Evolutionary conservation across 2,329 filamentous ascomycete genomes (phyloP).

Genomic region (Colletotrichum shisoi): DNA sequence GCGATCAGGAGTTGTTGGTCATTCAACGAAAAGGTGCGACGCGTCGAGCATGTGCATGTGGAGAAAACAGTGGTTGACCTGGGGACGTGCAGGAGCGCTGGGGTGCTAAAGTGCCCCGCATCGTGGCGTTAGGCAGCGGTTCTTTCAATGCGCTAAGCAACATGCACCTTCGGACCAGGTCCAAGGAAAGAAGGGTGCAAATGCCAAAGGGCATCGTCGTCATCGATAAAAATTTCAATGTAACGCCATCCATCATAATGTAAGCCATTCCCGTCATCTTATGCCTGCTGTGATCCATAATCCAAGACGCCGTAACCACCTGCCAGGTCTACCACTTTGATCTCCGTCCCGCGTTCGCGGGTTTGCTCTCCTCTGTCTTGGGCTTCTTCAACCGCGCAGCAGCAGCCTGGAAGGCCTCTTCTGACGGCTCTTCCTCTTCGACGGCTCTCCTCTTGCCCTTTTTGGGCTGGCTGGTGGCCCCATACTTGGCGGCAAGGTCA

Average conservation of each 20-base stretch:
- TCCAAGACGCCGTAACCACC: constrained; percentile 26
- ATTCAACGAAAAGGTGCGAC: constrained; percentile 9
- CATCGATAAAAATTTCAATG: background rate
- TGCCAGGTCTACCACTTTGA: constrained; percentile 20
- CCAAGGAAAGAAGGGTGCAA: background rate
- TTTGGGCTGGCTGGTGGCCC: constrained; percentile 54
- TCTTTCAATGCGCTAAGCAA: background rate
- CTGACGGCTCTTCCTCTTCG: constrained; percentile 70
- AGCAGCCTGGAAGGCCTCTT: constrained; percentile 68
- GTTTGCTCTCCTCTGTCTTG: constrained; percentile 40
- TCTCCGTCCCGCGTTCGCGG: constrained; percentile 17
- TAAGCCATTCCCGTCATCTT: constrained; percentile 19
- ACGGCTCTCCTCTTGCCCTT: constrained; percentile 63
- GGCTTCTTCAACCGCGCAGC: constrained; percentile 58
- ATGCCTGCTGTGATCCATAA: constrained; percentile 7
- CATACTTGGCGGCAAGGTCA: constrained; percentile 79
- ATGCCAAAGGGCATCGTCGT: too few relatives aligned
- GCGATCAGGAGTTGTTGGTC: background rate
- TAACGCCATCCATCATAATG: constrained; percentile 19
- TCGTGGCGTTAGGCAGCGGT: constrained; percentile 13
- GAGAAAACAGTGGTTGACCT: constrained; percentile 26
- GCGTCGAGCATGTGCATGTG: constrained; percentile 6
- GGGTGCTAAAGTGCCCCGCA: constrained; percentile 24
- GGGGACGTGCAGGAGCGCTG: constrained; percentile 18
- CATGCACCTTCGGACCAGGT: background rate